Base-by-base conservation (phyloP, 1,139 yeast genomes). In the Dujonia santamariae region DNA sequence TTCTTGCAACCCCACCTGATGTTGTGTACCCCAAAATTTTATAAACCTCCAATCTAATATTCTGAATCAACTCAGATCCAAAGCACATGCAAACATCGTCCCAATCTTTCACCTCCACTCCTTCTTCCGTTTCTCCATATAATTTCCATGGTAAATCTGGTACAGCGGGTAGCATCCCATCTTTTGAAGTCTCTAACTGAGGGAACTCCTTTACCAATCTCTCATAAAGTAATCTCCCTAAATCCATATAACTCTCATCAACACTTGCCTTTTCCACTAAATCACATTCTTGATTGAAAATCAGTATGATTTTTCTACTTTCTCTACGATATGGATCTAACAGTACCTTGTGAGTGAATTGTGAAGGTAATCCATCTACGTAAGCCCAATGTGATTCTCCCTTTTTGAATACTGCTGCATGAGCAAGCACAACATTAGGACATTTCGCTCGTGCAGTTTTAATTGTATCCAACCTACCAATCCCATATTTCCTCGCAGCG, bases 241-340 rank as follows among this genome's bases (percentile, higher is more conserved):
- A 56, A 56, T 92, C 97, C 44, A 92, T 48, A 53, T 84, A 92
- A 32, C 92, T 82, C 59, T 92, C 98, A 59, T 92, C 98, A 12
- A 90, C 94, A 58, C 97, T 88, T 0, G 97, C 97, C 60, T 90
- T 90, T 52, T 92, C 96, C 1, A 88, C 86, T 28, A 71, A 47
- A 44, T 79, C 86, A 53, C 87, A 81, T 32, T 61, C 56, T 5
- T 53, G 45, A 38, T 61, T 59, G 46, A 92, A 72, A 1, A 90
- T 63, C 30, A 74, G 67, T 49, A 88, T 67, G 40, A 92, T 82
- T 56, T 84, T 85, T 17, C 96, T 64, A 43, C 95, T 83, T 49
- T 87, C 96, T 39, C 95, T 60, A 39, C 98, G 66, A 53, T 90
- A 92, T 0, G 96, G 96, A 52, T 92, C 97, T 37, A 92, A 63